Conservation (phyloP, 768 basidiomycete species). For the Boletus rubescentipes region DNA sequence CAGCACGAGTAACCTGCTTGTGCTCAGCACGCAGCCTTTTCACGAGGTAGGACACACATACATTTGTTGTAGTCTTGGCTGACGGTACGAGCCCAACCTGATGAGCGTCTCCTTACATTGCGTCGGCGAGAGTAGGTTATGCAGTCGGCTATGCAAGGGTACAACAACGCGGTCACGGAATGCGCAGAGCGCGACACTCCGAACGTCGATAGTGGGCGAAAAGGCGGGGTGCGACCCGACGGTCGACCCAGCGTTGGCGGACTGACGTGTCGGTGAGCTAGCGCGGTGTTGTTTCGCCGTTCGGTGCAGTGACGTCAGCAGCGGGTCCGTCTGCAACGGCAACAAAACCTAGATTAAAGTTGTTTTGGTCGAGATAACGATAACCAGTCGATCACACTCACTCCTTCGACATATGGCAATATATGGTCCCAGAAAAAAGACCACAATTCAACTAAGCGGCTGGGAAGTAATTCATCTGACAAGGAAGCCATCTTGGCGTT, state of each 20-base stretch:
- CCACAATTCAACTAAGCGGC: constrained; percentile 85
- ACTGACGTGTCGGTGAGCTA: constrained; percentile 53
- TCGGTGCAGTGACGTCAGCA: constrained; percentile 69
- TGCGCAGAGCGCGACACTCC: constrained; percentile 72
- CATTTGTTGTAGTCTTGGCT: constrained; percentile 82
- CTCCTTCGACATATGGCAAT: constrained; percentile 84
- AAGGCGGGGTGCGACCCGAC: constrained; percentile 29
- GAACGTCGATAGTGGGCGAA: constrained; percentile 69
- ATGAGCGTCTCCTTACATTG: constrained; percentile 56
- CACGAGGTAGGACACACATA: constrained; percentile 32
- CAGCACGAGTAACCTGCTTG: constrained; percentile 66
- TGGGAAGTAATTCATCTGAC: constrained; percentile 77
- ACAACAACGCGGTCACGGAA: constrained; percentile 81
- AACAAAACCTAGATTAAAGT: constrained; percentile 50
- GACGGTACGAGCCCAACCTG: constrained; percentile 55
- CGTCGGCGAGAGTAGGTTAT: constrained; percentile 52
- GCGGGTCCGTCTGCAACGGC: constrained; percentile 59
- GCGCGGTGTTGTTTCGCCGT: constrained; percentile 54
- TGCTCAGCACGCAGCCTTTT: constrained; percentile 2
- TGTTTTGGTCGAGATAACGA: background rate
- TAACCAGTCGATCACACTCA: constrained; percentile 37
- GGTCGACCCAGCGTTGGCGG: constrained; percentile 39
- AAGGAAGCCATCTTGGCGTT: constrained; percentile 77
- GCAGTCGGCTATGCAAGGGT: constrained; percentile 57
- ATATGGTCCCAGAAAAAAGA: constrained; percentile 92